phyloP scores from a whole-genome alignment of 75 land plant species.

The Sequoia sempervirens region DNA sequence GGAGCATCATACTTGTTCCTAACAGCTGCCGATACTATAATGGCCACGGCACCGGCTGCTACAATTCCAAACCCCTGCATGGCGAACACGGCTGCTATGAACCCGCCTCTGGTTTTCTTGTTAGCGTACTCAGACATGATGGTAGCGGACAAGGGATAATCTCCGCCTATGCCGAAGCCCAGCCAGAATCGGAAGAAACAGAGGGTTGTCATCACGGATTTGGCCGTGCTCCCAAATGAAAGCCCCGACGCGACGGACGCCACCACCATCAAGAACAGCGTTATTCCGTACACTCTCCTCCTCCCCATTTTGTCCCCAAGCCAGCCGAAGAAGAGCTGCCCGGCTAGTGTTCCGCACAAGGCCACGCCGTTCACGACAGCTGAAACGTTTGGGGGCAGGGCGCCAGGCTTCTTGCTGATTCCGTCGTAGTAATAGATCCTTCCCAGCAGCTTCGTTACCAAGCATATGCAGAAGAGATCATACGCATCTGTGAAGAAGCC shows the following conservation, averaged over 20 bases:
- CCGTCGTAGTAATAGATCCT: conserved; percentile 47
- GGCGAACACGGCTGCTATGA: conserved; percentile 55
- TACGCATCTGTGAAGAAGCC: conserved; percentile 45
- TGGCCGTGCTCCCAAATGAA: conserved; percentile 39
- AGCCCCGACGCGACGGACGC: conserved; percentile 43
- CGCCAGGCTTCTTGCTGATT: conserved; percentile 20
- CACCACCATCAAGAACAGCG: conserved; percentile 48
- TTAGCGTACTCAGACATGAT: conserved; percentile 46
- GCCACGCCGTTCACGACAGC: conserved; percentile 59
- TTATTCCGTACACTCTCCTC: conserved; percentile 47
- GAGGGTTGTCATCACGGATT: conserved; percentile 40
- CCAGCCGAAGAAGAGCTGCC: conserved; percentile 61
- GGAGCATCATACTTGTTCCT: conserved; percentile 15
- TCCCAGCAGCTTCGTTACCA: conserved; percentile 61
- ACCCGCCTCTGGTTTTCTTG: conserved; percentile 42
- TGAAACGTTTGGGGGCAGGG: conserved; percentile 42
- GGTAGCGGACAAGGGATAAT: conserved; percentile 31
- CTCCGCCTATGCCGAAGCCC: conserved; percentile 48
- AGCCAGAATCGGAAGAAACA: conserved; percentile 63
- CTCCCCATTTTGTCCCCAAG: conserved; percentile 49
- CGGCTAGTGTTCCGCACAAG: conserved; percentile 44
- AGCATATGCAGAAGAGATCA: conserved; percentile 35
- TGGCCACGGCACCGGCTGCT: conserved; percentile 38
- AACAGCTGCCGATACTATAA: conserved; percentile 37
- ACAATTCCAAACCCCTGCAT: conserved; percentile 53